Evolutionary conservation across 768 basidiomycete genomes (phyloP).

Genomic region (Brasilioporus rufonigricans): DNA sequence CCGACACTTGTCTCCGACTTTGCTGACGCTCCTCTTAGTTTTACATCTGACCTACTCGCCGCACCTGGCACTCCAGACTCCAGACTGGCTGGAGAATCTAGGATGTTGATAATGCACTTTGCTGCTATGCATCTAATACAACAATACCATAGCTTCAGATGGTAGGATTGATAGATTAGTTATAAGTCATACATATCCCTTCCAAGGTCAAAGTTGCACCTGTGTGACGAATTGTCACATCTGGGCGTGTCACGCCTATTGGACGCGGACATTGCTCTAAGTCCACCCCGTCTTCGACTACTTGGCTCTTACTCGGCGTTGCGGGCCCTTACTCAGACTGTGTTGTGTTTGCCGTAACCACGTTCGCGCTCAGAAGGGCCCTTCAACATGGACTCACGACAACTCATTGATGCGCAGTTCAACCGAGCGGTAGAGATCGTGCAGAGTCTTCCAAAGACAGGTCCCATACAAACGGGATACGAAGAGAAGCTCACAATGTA

Average conservation of each 20-base stretch:
- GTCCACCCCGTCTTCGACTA: not conserved
- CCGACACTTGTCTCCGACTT: not conserved
- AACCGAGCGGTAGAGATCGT: slow-evolving; percentile 94
- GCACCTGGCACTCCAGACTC: not conserved
- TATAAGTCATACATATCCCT: not conserved
- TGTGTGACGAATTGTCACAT: slow-evolving; percentile 1
- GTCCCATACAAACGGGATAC: slow-evolving; percentile 93
- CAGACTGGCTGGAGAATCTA: not conserved
- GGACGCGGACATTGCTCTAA: not conserved
- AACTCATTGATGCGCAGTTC: slow-evolving; percentile 81
- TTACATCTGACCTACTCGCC: not conserved
- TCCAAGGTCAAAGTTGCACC: too few species aligned
- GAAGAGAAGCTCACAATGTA: slow-evolving; percentile 96
- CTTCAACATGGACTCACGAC: slow-evolving; percentile 53
- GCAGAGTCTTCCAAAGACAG: slow-evolving; percentile 87
- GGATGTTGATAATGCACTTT: not conserved
- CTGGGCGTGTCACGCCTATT: slow-evolving; percentile 13
- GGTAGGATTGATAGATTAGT: not conserved
- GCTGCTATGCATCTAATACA: not conserved
- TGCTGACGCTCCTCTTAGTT: slow-evolving; percentile 2
- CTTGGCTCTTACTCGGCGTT: not conserved
- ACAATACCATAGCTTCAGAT: not conserved
- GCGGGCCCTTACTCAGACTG: not conserved
- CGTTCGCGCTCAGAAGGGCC: not conserved
- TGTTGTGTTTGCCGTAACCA: not conserved